Percentiles rank a stretch among this genome's conserved stretches.
phyloP scores from a whole-genome alignment of 225 moss, liverwort and hornwort species.

The Asterella californica region DNA sequence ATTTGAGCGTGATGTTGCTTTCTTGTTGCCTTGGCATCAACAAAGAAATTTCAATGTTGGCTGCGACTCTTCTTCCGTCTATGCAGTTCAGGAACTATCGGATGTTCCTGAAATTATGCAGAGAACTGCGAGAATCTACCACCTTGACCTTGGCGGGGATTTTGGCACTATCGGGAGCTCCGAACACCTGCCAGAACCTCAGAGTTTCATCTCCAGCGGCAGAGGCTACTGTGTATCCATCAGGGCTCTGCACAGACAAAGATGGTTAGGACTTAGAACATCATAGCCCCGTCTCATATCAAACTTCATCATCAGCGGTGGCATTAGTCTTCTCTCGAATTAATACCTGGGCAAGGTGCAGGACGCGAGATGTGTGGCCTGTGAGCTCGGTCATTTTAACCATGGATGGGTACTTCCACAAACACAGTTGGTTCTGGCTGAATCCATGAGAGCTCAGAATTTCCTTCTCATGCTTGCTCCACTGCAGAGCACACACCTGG shows the following conservation, averaged over 20 bases:
- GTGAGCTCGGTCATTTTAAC: slow-evolving; percentile 93
- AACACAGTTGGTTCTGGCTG: slow-evolving; percentile 92
- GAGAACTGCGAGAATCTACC: slow-evolving; percentile 32
- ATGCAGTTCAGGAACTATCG: neutral
- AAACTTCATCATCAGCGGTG: too few relatives aligned
- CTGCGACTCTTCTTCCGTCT: neutral
- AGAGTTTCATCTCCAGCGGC: slow-evolving; percentile 70
- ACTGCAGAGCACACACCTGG: slow-evolving; percentile 94
- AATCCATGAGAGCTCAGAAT: slow-evolving; percentile 95
- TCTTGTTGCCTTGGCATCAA: neutral
- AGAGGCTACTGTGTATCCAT: slow-evolving; percentile 74
- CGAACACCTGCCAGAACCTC: slow-evolving; percentile 68
- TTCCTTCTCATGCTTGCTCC: slow-evolving; percentile 96
- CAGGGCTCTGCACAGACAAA: slow-evolving; percentile 59
- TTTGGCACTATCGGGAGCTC: slow-evolving; percentile 48
- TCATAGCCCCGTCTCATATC: too few relatives aligned
- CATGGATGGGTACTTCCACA: slow-evolving; percentile 99
- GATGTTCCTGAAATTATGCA: slow-evolving; percentile 23
- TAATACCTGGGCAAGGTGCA: slow-evolving; percentile 81
- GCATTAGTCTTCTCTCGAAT: too few relatives aligned
- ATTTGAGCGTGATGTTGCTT: neutral
- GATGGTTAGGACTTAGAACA: too few relatives aligned
- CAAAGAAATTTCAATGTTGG: neutral
- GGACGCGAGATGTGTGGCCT: slow-evolving; percentile 89
- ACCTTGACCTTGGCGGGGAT: slow-evolving; percentile 46